Conservation (phyloP, 2,329 filamentous ascomycete species). For the Fusarium armeniacum region DNA sequence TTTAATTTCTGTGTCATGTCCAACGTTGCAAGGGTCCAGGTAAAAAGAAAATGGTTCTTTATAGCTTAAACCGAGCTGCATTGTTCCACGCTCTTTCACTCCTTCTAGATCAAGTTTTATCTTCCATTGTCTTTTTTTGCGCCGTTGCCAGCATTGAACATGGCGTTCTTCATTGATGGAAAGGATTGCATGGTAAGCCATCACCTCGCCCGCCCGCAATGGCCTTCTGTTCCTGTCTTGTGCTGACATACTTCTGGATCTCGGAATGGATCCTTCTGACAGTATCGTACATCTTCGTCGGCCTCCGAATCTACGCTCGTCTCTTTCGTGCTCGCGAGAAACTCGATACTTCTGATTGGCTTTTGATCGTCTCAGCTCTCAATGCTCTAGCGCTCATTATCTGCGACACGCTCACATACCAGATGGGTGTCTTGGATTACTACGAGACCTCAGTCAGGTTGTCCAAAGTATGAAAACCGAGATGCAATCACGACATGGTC, state of each 20-base stretch:
- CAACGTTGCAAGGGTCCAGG: neutral
- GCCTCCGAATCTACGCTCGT: slow-evolving; percentile 52
- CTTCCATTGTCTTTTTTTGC: neutral
- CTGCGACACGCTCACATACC: slow-evolving; percentile 54
- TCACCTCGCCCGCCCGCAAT: fast-evolving
- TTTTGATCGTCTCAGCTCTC: slow-evolving; percentile 50
- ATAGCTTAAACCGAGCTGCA: neutral
- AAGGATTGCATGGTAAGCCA: slow-evolving; percentile 44
- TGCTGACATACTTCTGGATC: slow-evolving; percentile 42
- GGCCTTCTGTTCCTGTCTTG: fast-evolving
- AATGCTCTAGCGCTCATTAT: slow-evolving; percentile 54
- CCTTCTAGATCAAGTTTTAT: neutral
- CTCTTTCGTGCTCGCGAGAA: slow-evolving; percentile 51
- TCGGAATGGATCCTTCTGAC: slow-evolving; percentile 54
- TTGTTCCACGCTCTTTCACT: slow-evolving; percentile 1
- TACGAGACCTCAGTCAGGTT: slow-evolving; percentile 51
- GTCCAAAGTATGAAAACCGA: slow-evolving; percentile 47
- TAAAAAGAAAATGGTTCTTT: neutral
- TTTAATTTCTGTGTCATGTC: neutral
- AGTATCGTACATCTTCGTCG: slow-evolving; percentile 49
- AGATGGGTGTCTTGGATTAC: slow-evolving; percentile 52
- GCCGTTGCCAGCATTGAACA: slow-evolving; percentile 9
- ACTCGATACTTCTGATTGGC: slow-evolving; percentile 50
- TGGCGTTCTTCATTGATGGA: slow-evolving; percentile 44
- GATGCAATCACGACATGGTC: fast-evolving